These are phyloP conservation scores for Rhododendron vialii DNA, from an alignment of 148 eudicot species.

Conservation along the genomic window DNA sequence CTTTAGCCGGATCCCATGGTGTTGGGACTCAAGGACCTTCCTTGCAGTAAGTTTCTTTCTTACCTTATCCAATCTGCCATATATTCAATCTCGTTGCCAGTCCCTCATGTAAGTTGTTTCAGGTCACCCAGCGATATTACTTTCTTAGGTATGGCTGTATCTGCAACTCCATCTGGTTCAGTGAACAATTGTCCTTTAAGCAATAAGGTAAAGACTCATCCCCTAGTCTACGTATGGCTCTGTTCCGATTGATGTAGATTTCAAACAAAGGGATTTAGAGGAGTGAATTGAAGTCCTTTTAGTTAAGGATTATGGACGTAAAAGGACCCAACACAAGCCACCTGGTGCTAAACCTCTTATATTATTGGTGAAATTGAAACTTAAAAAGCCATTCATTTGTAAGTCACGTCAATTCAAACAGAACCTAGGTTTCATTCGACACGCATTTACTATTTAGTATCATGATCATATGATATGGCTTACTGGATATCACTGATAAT, in stretches of 20 bases:
- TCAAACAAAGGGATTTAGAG: background rate
- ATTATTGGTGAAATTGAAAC: background rate
- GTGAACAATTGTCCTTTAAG: slow-evolving; percentile 11
- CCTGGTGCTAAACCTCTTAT: background rate
- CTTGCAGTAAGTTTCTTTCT: slow-evolving; percentile 28
- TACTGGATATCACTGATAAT: background rate
- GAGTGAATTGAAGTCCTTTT: background rate
- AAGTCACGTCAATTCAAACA: background rate
- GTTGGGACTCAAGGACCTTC: slow-evolving; percentile 23
- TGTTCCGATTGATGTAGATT: background rate
- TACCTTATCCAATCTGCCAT: background rate
- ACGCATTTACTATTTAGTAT: background rate
- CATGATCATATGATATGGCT: background rate
- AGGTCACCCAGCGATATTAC: slow-evolving; percentile 29
- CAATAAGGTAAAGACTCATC: slow-evolving; percentile 30
- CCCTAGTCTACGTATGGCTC: background rate
- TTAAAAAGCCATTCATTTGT: background rate
- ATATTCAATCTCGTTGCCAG: background rate
- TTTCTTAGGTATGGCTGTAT: slow-evolving; percentile 25
- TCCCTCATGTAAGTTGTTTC: slow-evolving; percentile 16
- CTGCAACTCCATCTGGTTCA: slow-evolving; percentile 14
- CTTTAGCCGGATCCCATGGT: slow-evolving; percentile 16
- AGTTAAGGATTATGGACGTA: background rate
- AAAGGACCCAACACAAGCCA: background rate
- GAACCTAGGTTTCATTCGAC: background rate